Evolutionary conservation across 2,329 filamentous ascomycete genomes (phyloP).

Genomic region (Aureobasidium sp.): DNA sequence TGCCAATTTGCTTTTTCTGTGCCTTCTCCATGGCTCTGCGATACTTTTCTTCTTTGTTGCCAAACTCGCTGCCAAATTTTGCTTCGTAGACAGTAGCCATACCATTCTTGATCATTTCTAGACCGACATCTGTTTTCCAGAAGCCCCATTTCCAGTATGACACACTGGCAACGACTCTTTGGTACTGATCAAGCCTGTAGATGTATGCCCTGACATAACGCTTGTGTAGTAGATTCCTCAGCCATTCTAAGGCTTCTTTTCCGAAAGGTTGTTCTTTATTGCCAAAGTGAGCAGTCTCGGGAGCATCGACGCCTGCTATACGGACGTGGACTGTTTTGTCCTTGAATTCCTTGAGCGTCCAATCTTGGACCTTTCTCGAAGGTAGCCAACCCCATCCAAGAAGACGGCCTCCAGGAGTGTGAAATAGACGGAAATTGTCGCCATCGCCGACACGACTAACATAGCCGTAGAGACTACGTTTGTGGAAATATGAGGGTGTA

Average conservation of each 20-base stretch:
- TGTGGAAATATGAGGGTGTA: conserved; percentile 63
- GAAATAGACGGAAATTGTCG: conserved; percentile 89
- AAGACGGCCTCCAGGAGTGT: conserved; percentile 83
- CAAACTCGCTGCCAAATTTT: conserved; percentile 84
- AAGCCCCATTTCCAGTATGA: conserved; percentile 56
- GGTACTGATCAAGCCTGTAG: conserved; percentile 84
- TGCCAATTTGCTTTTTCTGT: conserved; percentile 36
- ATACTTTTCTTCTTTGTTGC: conserved; percentile 55
- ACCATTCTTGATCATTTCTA: conserved; percentile 80
- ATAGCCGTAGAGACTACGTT: conserved; percentile 68
- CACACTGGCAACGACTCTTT: conserved; percentile 80
- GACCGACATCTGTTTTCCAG: conserved; percentile 70
- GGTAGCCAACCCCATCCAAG: conserved; percentile 67
- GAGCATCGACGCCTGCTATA: conserved; percentile 86
- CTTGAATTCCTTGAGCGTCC: conserved; percentile 13
- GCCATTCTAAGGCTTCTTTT: conserved; percentile 72
- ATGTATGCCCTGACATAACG: conserved; percentile 74
- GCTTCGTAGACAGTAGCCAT: conserved; percentile 91
- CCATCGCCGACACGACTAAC: conserved; percentile 95
- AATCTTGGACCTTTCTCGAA: conserved; percentile 17
- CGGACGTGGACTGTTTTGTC: conserved; percentile 69
- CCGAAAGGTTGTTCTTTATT: conserved; percentile 77
- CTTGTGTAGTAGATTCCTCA: conserved; percentile 64
- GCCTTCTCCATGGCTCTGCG: conserved; percentile 51
- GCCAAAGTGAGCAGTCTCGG: conserved; percentile 89